Evolutionary conservation across 306 rosid genomes (phyloP).

Genomic region (Echinosophora koreensis): DNA sequence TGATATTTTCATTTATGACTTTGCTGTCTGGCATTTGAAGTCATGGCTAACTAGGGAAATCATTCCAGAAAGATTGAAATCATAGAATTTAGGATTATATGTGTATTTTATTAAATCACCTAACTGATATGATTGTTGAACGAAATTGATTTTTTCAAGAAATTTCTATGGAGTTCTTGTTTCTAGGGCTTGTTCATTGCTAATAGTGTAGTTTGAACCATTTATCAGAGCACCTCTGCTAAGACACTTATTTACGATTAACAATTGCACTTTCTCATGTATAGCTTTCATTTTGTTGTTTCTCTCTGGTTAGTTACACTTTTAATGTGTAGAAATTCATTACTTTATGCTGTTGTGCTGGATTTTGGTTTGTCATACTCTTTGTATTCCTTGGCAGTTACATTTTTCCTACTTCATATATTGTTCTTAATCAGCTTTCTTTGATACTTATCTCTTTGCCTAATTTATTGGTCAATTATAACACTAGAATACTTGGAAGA

Average conservation of each 20-base stretch:
- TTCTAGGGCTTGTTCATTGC: neutral
- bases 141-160: neutral
- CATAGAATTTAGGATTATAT: neutral
- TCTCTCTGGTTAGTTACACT: conserved; percentile 3
- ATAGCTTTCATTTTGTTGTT: conserved; percentile 5
- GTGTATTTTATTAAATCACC: neutral
- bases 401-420: neutral
- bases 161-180: neutral
- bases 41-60: conserved; percentile 7
- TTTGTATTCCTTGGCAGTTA: neutral
- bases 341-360: conserved; percentile 5
- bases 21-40: neutral
- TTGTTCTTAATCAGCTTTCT: neutral
- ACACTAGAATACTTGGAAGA: conserved; percentile 5
- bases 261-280: conserved; percentile 23
- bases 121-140: neutral
- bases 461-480: neutral
- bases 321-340: neutral
- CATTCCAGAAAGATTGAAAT: neutral
- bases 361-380: conserved; percentile 5
- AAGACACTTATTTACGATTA: neutral
- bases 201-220: neutral
- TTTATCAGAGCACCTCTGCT: neutral
- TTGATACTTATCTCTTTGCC: neutral
- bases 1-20: conserved; percentile 1